A percentile compares a stretch with the other conserved stretches of the same genome.
These are phyloP conservation scores for Pulicaria dysenterica DNA, from an alignment of 129 eudicot genomes.

Conservation along the genomic window DNA sequence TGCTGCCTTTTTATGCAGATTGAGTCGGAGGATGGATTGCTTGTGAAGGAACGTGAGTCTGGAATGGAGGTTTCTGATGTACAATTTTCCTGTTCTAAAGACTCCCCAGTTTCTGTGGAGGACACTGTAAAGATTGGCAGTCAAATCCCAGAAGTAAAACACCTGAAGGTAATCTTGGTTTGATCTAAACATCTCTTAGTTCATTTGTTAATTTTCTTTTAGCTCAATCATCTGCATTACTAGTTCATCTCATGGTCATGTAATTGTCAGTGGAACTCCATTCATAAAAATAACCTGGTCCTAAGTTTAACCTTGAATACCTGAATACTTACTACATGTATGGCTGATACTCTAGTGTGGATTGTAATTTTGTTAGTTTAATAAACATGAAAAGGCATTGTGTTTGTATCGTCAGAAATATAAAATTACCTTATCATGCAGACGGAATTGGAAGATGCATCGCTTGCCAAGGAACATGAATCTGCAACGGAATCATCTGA, in stretches of 20 bases:
- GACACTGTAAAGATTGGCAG: slow-evolving; percentile 18
- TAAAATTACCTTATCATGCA: slow-evolving; percentile 44
- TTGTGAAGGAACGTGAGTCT: slow-evolving; percentile 59
- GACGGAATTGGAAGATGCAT: slow-evolving; percentile 78
- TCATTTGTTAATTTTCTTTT: not conserved
- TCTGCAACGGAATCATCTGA: slow-evolving; percentile 71
- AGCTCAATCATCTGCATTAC: not conserved
- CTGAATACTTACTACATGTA: slow-evolving; percentile 10
- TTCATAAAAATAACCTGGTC: slow-evolving; percentile 11
- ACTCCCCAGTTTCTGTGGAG: slow-evolving; percentile 32
- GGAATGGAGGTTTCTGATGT: slow-evolving; percentile 71
- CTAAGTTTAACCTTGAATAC: slow-evolving; percentile 14
- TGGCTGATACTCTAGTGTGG: slow-evolving; percentile 25
- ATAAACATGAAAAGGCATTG: slow-evolving; percentile 25
- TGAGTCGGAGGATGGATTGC: slow-evolving; percentile 63
- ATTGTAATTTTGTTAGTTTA: slow-evolving; percentile 20
- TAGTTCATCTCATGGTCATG: slow-evolving; percentile 25
- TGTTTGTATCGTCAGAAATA: slow-evolving; percentile 25
- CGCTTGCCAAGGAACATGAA: slow-evolving; percentile 67
- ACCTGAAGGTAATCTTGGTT: slow-evolving; percentile 24
- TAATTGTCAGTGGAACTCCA: slow-evolving; percentile 1
- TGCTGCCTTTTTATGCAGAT: slow-evolving; percentile 44
- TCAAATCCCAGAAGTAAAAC: slow-evolving; percentile 23
- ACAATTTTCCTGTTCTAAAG: slow-evolving; percentile 41
- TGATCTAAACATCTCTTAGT: slow-evolving; percentile 3